These are phyloP conservation scores for Fagus sylvatica DNA, from an alignment of 306 rosid species.

Conservation along the genomic window DNA sequence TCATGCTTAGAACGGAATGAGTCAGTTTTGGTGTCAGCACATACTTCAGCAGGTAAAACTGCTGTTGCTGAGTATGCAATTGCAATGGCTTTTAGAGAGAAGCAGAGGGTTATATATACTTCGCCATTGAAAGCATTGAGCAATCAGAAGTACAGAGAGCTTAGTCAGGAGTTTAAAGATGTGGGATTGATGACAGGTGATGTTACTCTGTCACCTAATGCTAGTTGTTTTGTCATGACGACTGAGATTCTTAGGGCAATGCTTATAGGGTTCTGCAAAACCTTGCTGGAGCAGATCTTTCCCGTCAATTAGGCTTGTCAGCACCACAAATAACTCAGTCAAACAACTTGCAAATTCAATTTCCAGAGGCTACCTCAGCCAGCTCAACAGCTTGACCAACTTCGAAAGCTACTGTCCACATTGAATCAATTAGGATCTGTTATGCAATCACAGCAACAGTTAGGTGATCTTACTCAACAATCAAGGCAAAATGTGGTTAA, in stretches of 20 bases:
- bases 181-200: too few relatives aligned
- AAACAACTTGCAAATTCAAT: conserved; percentile 55
- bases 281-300: conserved; percentile 64
- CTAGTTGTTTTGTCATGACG: conserved; percentile 98
- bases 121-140: too few relatives aligned
- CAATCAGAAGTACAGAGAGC: too few relatives aligned
- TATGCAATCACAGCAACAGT: conserved; percentile 59
- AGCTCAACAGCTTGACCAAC: conserved; percentile 75
- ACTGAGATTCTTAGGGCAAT: conserved; percentile 92
- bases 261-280: conserved; percentile 75
- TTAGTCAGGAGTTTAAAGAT: too few relatives aligned
- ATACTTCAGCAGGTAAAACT: too few relatives aligned
- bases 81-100: too few relatives aligned
- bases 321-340: conserved; percentile 63
- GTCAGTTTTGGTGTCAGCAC: too few relatives aligned
- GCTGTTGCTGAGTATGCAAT: too few relatives aligned
- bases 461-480: conserved; percentile 56
- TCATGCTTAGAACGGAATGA: conserved; percentile 88
- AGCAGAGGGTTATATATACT: too few relatives aligned
- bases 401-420: conserved; percentile 51
- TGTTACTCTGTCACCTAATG: too few relatives aligned
- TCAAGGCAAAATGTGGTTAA: conserved; percentile 52
- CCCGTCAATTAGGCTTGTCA: conserved; percentile 70
- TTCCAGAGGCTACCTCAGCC: conserved; percentile 68
- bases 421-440: conserved; percentile 52